These are phyloP conservation scores for Krasilnikovozyma curviuscula DNA, from an alignment of 768 basidiomycete genomes.

Conservation along the genomic window DNA sequence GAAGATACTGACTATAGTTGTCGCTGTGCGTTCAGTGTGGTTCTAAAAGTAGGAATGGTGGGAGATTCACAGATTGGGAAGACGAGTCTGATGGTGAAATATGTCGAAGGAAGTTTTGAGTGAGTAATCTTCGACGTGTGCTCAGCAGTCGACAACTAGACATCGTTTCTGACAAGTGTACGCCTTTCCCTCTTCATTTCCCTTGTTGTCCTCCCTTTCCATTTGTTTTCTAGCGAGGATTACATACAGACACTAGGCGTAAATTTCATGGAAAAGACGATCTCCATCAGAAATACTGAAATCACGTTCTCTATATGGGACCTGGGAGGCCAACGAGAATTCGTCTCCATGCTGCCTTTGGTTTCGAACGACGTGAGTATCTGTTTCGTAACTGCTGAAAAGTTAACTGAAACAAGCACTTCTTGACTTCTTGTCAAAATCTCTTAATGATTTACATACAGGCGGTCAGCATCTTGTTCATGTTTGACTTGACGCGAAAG, in stretches of 20 bases:
- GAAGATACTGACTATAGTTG: too few species aligned
- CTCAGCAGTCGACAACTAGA: too few species aligned
- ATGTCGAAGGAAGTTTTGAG: conserved; percentile 95
- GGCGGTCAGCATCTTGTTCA: conserved; percentile 98
- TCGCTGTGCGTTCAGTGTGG: too few species aligned
- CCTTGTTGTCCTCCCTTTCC: not conserved
- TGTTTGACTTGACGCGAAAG: conserved; percentile 97
- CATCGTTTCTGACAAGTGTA: too few species aligned
- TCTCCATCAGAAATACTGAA: conserved; percentile 89
- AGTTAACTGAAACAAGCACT: too few species aligned
- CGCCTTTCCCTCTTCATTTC: too few species aligned
- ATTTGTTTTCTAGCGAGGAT: conserved; percentile 41
- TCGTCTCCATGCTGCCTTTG: conserved; percentile 95
- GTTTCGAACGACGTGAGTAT: conserved; percentile 48
- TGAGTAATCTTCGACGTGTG: conserved; percentile 8
- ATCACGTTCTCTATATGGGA: conserved; percentile 99
- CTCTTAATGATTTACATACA: too few species aligned
- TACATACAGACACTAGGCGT: conserved; percentile 99
- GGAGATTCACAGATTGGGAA: conserved; percentile 68
- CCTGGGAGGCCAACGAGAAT: conserved; percentile 89
- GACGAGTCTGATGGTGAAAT: conserved; percentile 98
- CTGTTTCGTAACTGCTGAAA: too few species aligned
- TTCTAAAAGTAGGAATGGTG: conserved; percentile 98
- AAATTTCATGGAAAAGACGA: conserved; percentile 99
- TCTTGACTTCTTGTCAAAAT: too few species aligned